Base-by-base conservation (phyloP, 1,139 yeast genomes). In the Taphrina deformans region DNA sequence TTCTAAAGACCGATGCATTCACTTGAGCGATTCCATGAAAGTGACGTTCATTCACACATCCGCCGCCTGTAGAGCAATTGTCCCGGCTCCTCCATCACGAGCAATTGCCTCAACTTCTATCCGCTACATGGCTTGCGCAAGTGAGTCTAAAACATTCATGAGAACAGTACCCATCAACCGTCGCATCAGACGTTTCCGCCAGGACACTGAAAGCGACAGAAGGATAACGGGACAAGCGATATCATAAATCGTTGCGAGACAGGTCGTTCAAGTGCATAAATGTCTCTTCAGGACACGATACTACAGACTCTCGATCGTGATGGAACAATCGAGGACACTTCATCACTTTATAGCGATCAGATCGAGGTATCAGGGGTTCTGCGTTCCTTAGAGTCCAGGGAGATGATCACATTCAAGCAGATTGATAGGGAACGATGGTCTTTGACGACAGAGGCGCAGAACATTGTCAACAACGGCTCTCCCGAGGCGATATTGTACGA, bases 401-500 rank as follows among this genome's bases (percentile, higher is more conserved):
- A 84, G 68, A 92, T 92, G 90, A 82, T 93, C 71, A 79, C 79
- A 59, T 92, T 85, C 79, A 80, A 83, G 72, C 84, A 89, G 70
- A 81, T 85, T 66, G 98, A 92, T 75, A 80, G 82, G 67, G 96
- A 92, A 70, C 77, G 80, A 69, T 92, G 93, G 87, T 78, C 33
- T 3, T 48, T 92, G 70, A 88, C 96, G 21, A 78, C 78, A 21
- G 99, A 93, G 78, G 99, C 96, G 53, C 79, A 85, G 71, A 91
- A 89, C 62, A 89, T 92, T 70, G 82, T 89, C 29, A 75, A 78
- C 21, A 78, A 87, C 65, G 99, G 99, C 4, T 89, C 97, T 24
- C 97, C 95, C 73, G 99, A 93, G 78, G 84, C 84, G 72, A 85
- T 96, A 71, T 82, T 95, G 63, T 83, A 89, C 71, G 82, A 85